Evolutionary conservation across 2,329 filamentous ascomycete genomes (phyloP), one percentile per base, ranked within the genome.

Genomic region (Fusarium oligoseptatum): DNA sequence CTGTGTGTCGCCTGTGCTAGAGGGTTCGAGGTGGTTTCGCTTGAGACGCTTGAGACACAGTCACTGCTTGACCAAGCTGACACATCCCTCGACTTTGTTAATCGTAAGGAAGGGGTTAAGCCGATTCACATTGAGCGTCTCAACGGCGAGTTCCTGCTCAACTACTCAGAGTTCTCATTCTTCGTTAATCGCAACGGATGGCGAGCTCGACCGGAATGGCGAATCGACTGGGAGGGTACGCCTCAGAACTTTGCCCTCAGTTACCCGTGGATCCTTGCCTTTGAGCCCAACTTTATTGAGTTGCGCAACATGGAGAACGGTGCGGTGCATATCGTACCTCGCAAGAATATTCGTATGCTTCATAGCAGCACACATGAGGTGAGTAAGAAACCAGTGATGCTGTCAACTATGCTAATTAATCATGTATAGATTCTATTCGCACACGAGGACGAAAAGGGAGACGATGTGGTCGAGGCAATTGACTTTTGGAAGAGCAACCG

Each of bases 111-210:
- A 84, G 95, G 94, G 79, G 94, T 97, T 79, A 95, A 94, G 82
- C 96, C 97, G 3, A 97, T 99, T 74, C 96, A 98, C 80, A 98
- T 99, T 76, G 97, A 99, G 84, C 93, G 97, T 55, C 92, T 98
- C 81, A 97, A 97, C 77, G 95, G 96, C 82, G 97, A 99, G 81
- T 99, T 99, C 87, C 84, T 99, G 77, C 92, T 99, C 74, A 98
- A 98, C 84, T 99, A 99, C 85, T 97, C 95, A 6, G 97, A 99
- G 82, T 99, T 98, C 84, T 98, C 95, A 14, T 99, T 99, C 90
- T 99, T 98, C 80, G 97, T 99, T 81, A 98, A 99, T 84, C 92
- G 97, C 79, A 98, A 99, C 82, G 97, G 97, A 41, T 99, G 97
- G 97, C 92, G 97, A 73, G 96, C 96, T 64, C 90, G 95, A 79